These are phyloP conservation scores for Thelonectria blattea DNA, from an alignment of 2,329 filamentous ascomycete genomes.

Conservation along the genomic window DNA sequence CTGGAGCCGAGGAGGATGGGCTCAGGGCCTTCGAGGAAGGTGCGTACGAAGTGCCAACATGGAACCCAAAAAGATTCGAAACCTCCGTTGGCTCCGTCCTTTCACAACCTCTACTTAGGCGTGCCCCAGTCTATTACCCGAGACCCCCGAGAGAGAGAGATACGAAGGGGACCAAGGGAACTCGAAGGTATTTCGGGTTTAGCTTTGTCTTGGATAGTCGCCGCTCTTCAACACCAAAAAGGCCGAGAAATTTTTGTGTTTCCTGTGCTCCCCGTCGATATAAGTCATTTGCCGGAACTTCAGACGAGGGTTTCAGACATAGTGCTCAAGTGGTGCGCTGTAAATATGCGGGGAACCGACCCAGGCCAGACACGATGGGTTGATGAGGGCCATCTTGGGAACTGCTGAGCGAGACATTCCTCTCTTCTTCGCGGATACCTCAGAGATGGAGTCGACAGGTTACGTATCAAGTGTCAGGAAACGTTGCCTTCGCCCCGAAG, in stretches of 20 bases:
- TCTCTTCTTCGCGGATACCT: no score
- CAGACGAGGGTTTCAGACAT: no score
- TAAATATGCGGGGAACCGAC: no score
- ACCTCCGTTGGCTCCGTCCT: conserved; percentile 7
- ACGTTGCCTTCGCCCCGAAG: conserved; percentile 2
- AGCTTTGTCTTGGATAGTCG: not conserved
- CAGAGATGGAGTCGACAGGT: no score
- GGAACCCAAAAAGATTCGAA: conserved; percentile 3
- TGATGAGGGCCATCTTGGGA: no score
- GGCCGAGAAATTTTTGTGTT: no score
- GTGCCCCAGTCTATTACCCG: not conserved
- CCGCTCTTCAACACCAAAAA: not conserved
- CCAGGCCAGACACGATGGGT: no score
- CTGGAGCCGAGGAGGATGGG: not conserved
- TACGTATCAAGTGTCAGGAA: not conserved
- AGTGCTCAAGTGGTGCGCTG: no score
- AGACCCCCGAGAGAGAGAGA: conserved; percentile 13
- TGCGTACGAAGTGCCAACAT: not conserved
- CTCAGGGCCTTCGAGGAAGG: not conserved
- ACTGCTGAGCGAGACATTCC: no score
- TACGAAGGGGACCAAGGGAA: not conserved
- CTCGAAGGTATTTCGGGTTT: not conserved
- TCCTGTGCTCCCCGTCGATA: no score
- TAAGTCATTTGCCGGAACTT: no score
- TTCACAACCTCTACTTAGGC: conserved; percentile 1